Evolutionary conservation across 768 basidiomycete genomes (phyloP).

Genomic region (Russula olivacea): DNA sequence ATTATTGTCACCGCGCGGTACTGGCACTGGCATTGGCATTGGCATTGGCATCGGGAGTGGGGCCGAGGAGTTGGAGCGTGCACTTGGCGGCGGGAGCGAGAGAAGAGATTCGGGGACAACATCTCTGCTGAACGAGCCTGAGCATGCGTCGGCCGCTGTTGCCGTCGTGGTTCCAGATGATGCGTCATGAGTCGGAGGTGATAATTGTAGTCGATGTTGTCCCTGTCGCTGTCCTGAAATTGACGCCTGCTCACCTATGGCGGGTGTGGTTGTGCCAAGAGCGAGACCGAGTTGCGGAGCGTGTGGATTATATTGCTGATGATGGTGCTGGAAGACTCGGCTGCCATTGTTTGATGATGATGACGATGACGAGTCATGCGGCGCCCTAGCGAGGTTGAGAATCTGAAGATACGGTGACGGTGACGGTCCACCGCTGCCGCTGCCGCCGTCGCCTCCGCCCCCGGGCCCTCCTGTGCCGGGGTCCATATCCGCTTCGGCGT

Average conservation of each 20-base stretch:
- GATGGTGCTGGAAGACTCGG: neutral
- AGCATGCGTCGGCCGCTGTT: neutral
- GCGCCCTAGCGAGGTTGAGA: neutral
- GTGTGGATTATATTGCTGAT: neutral
- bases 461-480: neutral
- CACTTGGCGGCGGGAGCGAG: neutral
- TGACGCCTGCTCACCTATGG: neutral
- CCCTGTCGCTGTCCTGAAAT: neutral
- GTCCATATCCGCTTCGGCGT: neutral
- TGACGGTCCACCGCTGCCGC: no score
- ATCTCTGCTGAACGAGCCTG: no score
- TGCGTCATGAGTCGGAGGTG: no score
- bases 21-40: no score
- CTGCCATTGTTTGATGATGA: neutral
- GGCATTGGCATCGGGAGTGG: no score
- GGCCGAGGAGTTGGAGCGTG: neutral
- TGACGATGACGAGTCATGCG: neutral
- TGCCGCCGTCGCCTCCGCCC: neutral
- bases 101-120: neutral
- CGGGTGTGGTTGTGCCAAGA: neutral
- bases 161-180: neutral
- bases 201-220: neutral
- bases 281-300: neutral
- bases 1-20: neutral
- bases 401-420: neutral